A percentile compares a stretch with the other conserved stretches of the same genome.
These are phyloP conservation scores for Aspergillus luchuensis DNA, from an alignment of 2,329 filamentous ascomycete genomes.

Conservation along the genomic window DNA sequence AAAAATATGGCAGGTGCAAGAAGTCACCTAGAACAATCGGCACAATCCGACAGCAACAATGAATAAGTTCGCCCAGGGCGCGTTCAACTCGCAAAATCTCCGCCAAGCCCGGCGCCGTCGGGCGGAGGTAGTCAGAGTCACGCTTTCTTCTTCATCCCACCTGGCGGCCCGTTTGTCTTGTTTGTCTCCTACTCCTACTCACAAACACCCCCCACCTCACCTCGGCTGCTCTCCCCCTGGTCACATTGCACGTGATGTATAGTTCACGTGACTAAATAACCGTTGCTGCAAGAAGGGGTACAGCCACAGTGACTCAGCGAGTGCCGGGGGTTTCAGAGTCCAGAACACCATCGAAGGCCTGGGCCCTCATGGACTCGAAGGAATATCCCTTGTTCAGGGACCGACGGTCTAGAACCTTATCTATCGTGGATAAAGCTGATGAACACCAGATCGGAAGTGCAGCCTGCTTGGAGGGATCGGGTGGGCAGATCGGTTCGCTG, in stretches of 20 bases:
- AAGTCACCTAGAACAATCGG: neutral
- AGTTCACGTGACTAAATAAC: constrained; percentile 12
- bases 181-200: constrained; percentile 9
- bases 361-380: constrained; percentile 31
- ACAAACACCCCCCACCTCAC: neutral
- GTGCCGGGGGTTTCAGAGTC: constrained; percentile 28
- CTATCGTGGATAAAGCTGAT: constrained; percentile 16
- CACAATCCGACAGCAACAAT: constrained; percentile 2
- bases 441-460: constrained; percentile 8
- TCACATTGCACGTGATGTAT: neutral
- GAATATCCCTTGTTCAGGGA: constrained; percentile 20
- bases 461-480: neutral
- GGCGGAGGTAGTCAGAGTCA: constrained; percentile 17
- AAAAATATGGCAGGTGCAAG: neutral
- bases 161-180: constrained; percentile 25
- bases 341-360: constrained; percentile 33
- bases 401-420: constrained; percentile 33
- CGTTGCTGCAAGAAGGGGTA: neutral
- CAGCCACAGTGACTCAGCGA: constrained; percentile 17
- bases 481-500: constrained; percentile 2
- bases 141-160: constrained; percentile 20
- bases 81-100: constrained; percentile 30
- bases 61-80: neutral
- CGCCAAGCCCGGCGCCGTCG: constrained; percentile 27
- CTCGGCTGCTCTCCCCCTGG: constrained; percentile 1